phyloP scores from a whole-genome alignment of 2,329 filamentous ascomycete genomes.

The Exophiala viscosa region DNA sequence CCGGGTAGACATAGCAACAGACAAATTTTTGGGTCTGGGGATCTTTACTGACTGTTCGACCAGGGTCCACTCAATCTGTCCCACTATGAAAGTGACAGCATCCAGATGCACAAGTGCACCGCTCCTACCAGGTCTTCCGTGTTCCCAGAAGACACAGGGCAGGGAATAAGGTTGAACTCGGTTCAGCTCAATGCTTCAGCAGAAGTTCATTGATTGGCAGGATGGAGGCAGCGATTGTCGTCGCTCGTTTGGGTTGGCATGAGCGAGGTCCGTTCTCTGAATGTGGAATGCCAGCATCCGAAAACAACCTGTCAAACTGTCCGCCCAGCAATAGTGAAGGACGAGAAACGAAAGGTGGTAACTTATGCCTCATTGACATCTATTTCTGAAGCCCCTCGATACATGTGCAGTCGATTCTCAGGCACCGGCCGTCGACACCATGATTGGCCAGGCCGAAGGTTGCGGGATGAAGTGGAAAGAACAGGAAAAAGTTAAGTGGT shows the following conservation, averaged over 20 bases:
- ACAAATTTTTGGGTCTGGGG: constrained; percentile 13
- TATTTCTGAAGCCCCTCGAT: constrained; percentile 15
- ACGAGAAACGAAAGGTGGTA: not conserved
- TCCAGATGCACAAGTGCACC: constrained; percentile 1
- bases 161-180: not conserved
- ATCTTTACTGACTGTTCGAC: constrained; percentile 7
- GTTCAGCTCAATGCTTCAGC: not conserved
- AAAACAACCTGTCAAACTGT: not conserved
- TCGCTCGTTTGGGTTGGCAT: not conserved
- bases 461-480: constrained; percentile 6
- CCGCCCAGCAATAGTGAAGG: constrained; percentile 1
- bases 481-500: constrained; percentile 14
- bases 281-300: constrained; percentile 13
- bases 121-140: constrained; percentile 4
- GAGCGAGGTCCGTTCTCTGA: constrained; percentile 10
- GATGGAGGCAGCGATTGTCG: not conserved
- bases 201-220: not conserved
- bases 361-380: not conserved
- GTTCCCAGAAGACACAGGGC: not conserved
- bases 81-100: constrained; percentile 3
- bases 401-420: constrained; percentile 16
- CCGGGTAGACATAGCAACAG: constrained; percentile 15
- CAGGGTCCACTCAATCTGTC: constrained; percentile 11
- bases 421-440: constrained; percentile 2
- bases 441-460: constrained; percentile 19